Percentiles rank a stretch among this genome's conserved stretches.
Conservation (phyloP, 2,329 filamentous ascomycete genomes). For the Talaromyces sp. region DNA sequence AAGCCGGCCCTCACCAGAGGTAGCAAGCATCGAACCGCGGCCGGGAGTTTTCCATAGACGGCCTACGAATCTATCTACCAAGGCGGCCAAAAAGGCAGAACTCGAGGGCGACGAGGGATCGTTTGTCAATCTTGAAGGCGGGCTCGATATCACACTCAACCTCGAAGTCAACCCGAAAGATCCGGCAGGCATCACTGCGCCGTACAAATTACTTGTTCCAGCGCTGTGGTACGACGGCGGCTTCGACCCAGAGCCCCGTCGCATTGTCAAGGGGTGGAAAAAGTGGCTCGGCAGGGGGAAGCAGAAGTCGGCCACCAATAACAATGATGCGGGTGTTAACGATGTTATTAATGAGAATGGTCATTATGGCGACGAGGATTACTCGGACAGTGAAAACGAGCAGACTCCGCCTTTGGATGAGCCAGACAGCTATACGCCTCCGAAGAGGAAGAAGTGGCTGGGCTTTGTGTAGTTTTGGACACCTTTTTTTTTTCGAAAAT, state of each 20-base stretch:
- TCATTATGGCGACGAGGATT: slow-evolving; percentile 13
- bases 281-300: slow-evolving; percentile 30
- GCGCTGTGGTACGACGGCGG: slow-evolving; percentile 54
- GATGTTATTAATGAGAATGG: neutral
- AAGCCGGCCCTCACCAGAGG: slow-evolving; percentile 15
- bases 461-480: slow-evolving; percentile 10
- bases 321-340: neutral
- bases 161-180: slow-evolving; percentile 83
- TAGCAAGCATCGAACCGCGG: slow-evolving; percentile 20
- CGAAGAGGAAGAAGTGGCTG: slow-evolving; percentile 30
- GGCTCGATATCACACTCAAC: slow-evolving; percentile 81
- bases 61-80: slow-evolving; percentile 62
- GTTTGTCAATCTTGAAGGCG: slow-evolving; percentile 70
- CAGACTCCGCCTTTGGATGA: slow-evolving; percentile 11
- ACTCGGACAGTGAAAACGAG: slow-evolving; percentile 9
- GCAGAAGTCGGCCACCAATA: slow-evolving; percentile 14
- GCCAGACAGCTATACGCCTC: slow-evolving; percentile 1
- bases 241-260: slow-evolving; percentile 30
- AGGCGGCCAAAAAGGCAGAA: slow-evolving; percentile 53
- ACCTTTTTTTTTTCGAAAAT: neutral
- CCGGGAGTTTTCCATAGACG: slow-evolving; percentile 58
- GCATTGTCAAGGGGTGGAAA: slow-evolving; percentile 34
- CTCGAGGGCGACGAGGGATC: slow-evolving; percentile 49
- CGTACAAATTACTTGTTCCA: slow-evolving; percentile 82
- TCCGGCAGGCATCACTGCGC: slow-evolving; percentile 78